phyloP scores from a whole-genome alignment of 192 early-diverging fungal species.

The Coemansia sp. region DNA sequence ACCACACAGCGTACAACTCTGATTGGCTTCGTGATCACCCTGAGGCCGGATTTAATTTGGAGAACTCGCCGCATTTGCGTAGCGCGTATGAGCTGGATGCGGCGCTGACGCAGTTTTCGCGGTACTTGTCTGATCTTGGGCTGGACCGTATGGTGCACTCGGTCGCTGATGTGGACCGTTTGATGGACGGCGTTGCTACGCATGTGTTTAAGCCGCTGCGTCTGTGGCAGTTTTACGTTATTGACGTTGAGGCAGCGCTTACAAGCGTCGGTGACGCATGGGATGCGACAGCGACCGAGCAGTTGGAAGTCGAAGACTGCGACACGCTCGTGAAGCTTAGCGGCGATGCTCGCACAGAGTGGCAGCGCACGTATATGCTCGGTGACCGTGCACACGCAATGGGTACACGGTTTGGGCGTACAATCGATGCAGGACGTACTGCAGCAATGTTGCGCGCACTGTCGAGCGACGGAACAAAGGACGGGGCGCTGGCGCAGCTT shows the following conservation, averaged over 20 bases:
- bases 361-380: constrained; percentile 49
- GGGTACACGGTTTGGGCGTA: constrained; percentile 36
- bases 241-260: constrained; percentile 61
- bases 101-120: constrained; percentile 73
- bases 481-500: constrained; percentile 52
- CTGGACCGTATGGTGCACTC: constrained; percentile 60
- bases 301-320: constrained; percentile 8
- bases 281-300: constrained; percentile 1
- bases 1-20: constrained; percentile 95
- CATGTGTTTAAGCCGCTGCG: constrained; percentile 61
- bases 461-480: constrained; percentile 17
- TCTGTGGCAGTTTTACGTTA: constrained; percentile 89
- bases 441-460: constrained; percentile 37
- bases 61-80: constrained; percentile 90
- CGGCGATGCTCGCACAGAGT: constrained; percentile 30
- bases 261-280: constrained; percentile 52
- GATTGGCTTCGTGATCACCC: constrained; percentile 94
- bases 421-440: constrained; percentile 28
- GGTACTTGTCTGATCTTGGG: constrained; percentile 55
- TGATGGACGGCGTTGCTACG: constrained; percentile 61
- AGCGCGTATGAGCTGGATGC: constrained; percentile 93
- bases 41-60: constrained; percentile 94
- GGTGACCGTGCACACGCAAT: constrained; percentile 52
- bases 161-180: constrained; percentile 63
- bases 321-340: constrained; percentile 9